These are phyloP conservation scores for Globisporangium polare DNA, from an alignment of 352 stramenopile genomes.

Conservation along the genomic window DNA sequence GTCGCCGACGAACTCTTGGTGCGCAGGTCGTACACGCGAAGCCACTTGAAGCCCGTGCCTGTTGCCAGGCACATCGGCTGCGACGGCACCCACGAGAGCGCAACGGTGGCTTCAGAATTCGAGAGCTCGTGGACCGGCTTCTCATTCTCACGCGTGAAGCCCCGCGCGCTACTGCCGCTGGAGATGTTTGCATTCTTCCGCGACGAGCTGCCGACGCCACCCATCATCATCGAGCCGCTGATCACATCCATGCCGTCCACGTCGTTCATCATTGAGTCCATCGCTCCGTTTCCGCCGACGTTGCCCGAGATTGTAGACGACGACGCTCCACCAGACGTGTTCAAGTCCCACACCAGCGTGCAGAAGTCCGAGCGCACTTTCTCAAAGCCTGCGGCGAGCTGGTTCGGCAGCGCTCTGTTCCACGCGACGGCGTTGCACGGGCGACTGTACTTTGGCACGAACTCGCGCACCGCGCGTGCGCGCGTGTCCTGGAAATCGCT, in stretches of 20 bases:
- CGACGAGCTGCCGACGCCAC: background rate
- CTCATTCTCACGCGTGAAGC: conserved; percentile 31
- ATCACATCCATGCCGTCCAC: conserved; percentile 20
- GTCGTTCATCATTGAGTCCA: conserved; percentile 29
- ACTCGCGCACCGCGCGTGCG: conserved; percentile 60
- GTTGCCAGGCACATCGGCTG: conserved; percentile 78
- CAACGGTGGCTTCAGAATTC: conserved; percentile 82
- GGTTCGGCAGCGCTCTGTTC: conserved; percentile 70
- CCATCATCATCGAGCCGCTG: conserved; percentile 18
- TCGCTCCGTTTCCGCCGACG: conserved; percentile 16
- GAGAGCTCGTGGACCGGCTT: conserved; percentile 76
- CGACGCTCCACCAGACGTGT: conserved; percentile 25
- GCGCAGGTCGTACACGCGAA: conserved; percentile 80
- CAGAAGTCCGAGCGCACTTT: conserved; percentile 86
- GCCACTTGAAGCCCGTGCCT: conserved; percentile 86
- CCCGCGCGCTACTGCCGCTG: conserved; percentile 12
- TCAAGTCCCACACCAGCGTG: conserved; percentile 83
- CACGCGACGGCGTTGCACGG: conserved; percentile 83
- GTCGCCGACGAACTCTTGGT: conserved; percentile 32
- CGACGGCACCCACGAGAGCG: conserved; percentile 77
- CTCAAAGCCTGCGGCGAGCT: conserved; percentile 80
- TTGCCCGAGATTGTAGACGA: conserved; percentile 17
- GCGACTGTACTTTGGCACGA: conserved; percentile 76
- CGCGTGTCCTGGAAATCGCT: conserved; percentile 76
- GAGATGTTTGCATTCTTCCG: conserved; percentile 16